Evolutionary conservation across 192 early-diverging fungal species (phyloP).

Genomic region (Spizellomyces sp.): DNA sequence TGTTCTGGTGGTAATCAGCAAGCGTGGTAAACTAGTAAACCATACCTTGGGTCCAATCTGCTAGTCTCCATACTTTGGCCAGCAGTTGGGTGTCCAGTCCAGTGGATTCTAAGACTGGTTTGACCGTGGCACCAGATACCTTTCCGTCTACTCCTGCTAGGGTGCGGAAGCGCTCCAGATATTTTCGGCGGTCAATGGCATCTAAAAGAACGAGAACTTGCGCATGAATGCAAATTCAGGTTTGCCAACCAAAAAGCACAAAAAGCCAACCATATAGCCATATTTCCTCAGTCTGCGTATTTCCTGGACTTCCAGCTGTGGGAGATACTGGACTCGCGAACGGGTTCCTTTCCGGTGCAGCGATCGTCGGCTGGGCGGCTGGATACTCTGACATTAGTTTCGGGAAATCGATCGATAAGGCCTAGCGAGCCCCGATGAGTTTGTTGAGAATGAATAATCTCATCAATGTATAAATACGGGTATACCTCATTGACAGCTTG

Average conservation of each 20-base stretch:
- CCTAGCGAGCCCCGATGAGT: slow-evolving; percentile 27
- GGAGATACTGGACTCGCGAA: slow-evolving; percentile 37
- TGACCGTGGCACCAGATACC: slow-evolving; percentile 53
- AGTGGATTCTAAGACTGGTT: slow-evolving; percentile 63
- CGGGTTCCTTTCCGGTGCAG: slow-evolving; percentile 59
- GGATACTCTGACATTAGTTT: slow-evolving; percentile 79
- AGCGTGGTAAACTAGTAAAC: neutral
- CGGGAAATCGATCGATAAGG: slow-evolving; percentile 72
- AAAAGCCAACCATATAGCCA: slow-evolving; percentile 30
- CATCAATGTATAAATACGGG: neutral
- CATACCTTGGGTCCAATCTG: slow-evolving; percentile 70
- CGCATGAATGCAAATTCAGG: slow-evolving; percentile 35
- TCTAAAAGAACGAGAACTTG: slow-evolving; percentile 37
- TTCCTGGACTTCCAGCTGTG: neutral
- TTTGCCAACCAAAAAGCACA: neutral
- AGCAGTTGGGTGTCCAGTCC: slow-evolving; percentile 68
- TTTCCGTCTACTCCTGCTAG: slow-evolving; percentile 61
- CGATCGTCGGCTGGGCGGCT: slow-evolving; percentile 38
- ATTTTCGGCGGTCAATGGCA: slow-evolving; percentile 51
- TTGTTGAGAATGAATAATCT: slow-evolving; percentile 15
- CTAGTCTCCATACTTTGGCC: slow-evolving; percentile 72
- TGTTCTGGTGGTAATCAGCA: neutral
- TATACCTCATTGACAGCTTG: slow-evolving; percentile 51
- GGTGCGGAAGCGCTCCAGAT: slow-evolving; percentile 49
- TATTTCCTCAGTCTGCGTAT: slow-evolving; percentile 18